Evolutionary conservation across 2,329 filamentous ascomycete species (phyloP).

Genomic region (Acephala macrosclerotiorum): DNA sequence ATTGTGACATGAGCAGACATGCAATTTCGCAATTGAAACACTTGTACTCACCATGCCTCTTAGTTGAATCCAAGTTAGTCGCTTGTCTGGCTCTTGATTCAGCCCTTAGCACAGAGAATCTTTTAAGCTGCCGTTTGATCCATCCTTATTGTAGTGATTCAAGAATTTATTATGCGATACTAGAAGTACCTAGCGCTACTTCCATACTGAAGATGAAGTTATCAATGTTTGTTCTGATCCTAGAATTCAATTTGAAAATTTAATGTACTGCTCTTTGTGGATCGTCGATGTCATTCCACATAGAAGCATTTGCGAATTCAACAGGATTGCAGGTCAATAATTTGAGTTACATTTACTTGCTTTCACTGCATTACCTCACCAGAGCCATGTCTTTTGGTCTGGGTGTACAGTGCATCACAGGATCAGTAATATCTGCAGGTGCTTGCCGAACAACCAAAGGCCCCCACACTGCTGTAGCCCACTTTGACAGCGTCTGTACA

Average conservation of each 20-base stretch:
- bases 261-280: not conserved
- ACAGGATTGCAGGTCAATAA: not conserved
- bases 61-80: not conserved
- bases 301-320: not conserved
- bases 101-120: not conserved
- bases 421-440: not conserved
- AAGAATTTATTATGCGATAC: not conserved
- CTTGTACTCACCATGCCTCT: not conserved
- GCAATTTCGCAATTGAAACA: not conserved
- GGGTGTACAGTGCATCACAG: no score
- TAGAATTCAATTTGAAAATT: not conserved
- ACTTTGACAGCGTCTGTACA: not conserved
- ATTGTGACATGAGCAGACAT: not conserved
- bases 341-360: no score
- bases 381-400: not conserved
- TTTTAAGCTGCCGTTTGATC: not conserved
- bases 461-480: not conserved
- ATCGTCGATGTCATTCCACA: not conserved
- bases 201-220: not conserved
- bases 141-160: not conserved
- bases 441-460: not conserved
- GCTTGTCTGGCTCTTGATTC: not conserved
- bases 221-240: not conserved
- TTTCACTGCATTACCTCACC: not conserved
- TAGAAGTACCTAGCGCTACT: not conserved